Evolutionary conservation across 2,329 filamentous ascomycete species (phyloP).

Genomic region (Aspergillus neoniger): DNA sequence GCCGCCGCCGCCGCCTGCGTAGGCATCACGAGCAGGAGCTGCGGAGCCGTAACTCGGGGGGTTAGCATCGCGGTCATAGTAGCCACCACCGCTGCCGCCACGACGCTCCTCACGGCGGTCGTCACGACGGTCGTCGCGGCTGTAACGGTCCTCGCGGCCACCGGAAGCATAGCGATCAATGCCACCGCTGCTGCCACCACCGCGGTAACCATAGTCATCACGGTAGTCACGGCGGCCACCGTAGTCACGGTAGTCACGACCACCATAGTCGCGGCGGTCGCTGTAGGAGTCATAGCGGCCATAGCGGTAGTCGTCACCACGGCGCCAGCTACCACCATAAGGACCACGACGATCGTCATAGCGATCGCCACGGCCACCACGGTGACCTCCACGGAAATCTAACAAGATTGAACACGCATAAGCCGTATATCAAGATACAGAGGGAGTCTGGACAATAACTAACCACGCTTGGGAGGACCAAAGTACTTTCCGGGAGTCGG

Average conservation of each 20-base stretch:
- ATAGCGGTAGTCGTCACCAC: constrained; percentile 45
- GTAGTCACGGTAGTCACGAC: constrained; percentile 48
- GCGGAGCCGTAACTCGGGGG: constrained; percentile 46
- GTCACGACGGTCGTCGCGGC: constrained; percentile 53
- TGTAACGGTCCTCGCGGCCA: constrained; percentile 47
- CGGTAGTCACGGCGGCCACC: constrained; percentile 50
- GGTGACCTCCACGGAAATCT: constrained; percentile 45
- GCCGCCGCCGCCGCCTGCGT: constrained; percentile 25
- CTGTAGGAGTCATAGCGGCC: constrained; percentile 50
- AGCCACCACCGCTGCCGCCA: constrained; percentile 55
- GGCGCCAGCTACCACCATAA: constrained; percentile 53
- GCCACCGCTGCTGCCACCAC: constrained; percentile 37
- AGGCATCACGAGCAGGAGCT: constrained; percentile 40
- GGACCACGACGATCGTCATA: constrained; percentile 58
- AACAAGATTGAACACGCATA: constrained; percentile 11
- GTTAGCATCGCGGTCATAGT: constrained; percentile 58
- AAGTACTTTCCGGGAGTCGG: constrained; percentile 99
- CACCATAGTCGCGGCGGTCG: constrained; percentile 53
- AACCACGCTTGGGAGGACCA: constrained; percentile 95
- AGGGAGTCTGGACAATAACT: constrained; percentile 39
- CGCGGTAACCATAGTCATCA: constrained; percentile 43
- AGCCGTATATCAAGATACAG: background rate
- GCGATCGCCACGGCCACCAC: constrained; percentile 50
- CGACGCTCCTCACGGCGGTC: constrained; percentile 48
- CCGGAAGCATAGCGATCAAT: constrained; percentile 49